Conservation (phyloP, 2,329 filamentous ascomycete species). For the Teratosphaeria epicoccoides region DNA sequence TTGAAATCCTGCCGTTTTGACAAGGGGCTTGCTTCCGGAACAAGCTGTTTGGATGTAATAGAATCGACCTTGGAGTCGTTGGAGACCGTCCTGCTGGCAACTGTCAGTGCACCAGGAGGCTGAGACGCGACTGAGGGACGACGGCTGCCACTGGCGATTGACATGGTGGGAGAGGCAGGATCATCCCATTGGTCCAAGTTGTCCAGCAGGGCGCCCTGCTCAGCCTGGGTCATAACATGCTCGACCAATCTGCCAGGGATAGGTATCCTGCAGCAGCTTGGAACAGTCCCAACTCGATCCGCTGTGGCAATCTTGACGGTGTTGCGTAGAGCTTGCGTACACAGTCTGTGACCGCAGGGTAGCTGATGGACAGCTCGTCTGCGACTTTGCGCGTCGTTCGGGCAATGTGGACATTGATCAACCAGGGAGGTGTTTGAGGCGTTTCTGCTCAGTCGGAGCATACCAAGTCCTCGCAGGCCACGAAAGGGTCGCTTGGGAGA, state of each 20-base stretch:
- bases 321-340: slow-evolving; percentile 23
- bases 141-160: not conserved
- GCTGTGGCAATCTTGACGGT: slow-evolving; percentile 27
- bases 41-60: slow-evolving; percentile 6
- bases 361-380: slow-evolving; percentile 22
- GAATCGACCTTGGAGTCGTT: slow-evolving; percentile 11
- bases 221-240: slow-evolving; percentile 28
- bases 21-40: slow-evolving; percentile 11
- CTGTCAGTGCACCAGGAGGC: slow-evolving; percentile 4
- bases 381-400: slow-evolving; percentile 15
- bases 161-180: slow-evolving; percentile 9
- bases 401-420: slow-evolving; percentile 25
- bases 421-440: slow-evolving; percentile 17
- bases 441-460: slow-evolving; percentile 18
- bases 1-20: slow-evolving; percentile 18
- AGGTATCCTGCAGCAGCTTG: slow-evolving; percentile 32
- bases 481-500: slow-evolving; percentile 25
- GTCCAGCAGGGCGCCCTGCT: slow-evolving; percentile 26
- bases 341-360: slow-evolving; percentile 26
- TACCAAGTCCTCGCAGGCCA: slow-evolving; percentile 23
- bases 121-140: slow-evolving; percentile 8
- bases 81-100: slow-evolving; percentile 8
- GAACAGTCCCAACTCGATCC: slow-evolving; percentile 23
- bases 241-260: slow-evolving; percentile 32
- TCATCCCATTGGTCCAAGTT: slow-evolving; percentile 25